Percentiles rank a stretch among this genome's conserved stretches.
phyloP scores from a whole-genome alignment of 192 early-diverging fungal species.

The Linnemannia exigua region DNA sequence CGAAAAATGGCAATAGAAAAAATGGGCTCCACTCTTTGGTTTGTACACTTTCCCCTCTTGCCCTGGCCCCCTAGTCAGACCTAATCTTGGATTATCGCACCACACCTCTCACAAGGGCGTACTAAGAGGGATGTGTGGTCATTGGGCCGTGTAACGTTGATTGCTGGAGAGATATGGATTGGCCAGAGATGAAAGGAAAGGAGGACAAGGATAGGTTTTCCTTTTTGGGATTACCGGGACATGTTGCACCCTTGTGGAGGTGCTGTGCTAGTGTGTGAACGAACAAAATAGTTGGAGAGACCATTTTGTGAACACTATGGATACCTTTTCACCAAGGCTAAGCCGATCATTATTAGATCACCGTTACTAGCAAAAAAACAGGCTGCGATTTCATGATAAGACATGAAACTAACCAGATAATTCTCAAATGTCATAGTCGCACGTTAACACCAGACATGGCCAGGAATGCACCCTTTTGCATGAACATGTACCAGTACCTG shows the following conservation, averaged over 20 bases:
- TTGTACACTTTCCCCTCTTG: not conserved
- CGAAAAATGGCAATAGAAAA: not conserved
- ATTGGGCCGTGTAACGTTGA: conserved; percentile 1
- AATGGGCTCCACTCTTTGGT: conserved; percentile 1
- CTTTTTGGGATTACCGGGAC: conserved; percentile 44
- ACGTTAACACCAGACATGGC: conserved; percentile 79
- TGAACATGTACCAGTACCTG: conserved; percentile 88
- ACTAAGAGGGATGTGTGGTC: not conserved
- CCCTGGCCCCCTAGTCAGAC: not conserved
- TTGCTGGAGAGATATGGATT: conserved; percentile 4
- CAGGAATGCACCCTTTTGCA: conserved; percentile 78
- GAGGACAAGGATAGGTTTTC: conserved; percentile 4
- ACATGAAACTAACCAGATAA: not conserved
- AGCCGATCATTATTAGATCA: not conserved
- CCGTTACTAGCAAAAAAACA: not conserved
- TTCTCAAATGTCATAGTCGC: conserved; percentile 69
- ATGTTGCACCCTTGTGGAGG: not conserved
- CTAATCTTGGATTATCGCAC: not conserved
- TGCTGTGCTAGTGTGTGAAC: conserved; percentile 9
- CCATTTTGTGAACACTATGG: too few relatives aligned
- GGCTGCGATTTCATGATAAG: too few relatives aligned
- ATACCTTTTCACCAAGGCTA: not conserved
- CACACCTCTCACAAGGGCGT: not conserved
- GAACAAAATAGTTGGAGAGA: too few relatives aligned
- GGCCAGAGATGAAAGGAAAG: conserved; percentile 2